Evolutionary conservation across 495 filamentous ascomycete species (phyloP).

Genomic region (Lasiosphaeris hirsuta): DNA sequence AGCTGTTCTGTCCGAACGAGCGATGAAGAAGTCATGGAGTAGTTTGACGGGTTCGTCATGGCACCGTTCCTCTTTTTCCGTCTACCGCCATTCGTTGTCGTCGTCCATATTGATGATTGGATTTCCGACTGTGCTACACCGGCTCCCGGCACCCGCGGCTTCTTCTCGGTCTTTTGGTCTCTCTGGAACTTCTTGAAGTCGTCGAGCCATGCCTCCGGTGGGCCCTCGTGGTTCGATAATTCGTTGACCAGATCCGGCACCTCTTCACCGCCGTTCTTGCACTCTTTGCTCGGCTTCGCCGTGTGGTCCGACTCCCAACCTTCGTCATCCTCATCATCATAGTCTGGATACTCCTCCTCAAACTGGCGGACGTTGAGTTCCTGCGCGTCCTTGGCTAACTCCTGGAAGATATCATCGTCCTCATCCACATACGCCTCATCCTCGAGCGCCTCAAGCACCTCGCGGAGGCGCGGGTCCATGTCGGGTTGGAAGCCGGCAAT

Average conservation of each 20-base stretch:
- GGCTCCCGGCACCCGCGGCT: constrained; percentile 37
- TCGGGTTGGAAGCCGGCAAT: constrained; percentile 93
- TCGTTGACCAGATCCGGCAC: constrained; percentile 48
- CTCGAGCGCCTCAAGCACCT: constrained; percentile 90
- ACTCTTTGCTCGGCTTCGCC: constrained; percentile 61
- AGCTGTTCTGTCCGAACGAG: constrained; percentile 86
- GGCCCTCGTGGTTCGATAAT: constrained; percentile 43
- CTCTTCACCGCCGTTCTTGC: constrained; percentile 41
- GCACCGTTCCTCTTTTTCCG: constrained; percentile 90
- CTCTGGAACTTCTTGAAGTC: constrained; percentile 91
- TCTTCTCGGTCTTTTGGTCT: constrained; percentile 53
- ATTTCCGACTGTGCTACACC: constrained; percentile 54
- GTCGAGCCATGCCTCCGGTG: constrained; percentile 69
- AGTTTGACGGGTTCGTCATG: constrained; percentile 79
- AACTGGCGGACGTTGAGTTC: constrained; percentile 52
- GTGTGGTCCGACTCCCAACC: constrained; percentile 97
- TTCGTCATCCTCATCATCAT: constrained; percentile 54
- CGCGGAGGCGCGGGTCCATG: constrained; percentile 92
- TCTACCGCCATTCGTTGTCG: constrained; percentile 67
- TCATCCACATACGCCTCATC: constrained; percentile 96
- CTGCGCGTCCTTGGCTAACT: constrained; percentile 68
- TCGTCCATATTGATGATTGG: constrained; percentile 75
- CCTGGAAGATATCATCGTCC: constrained; percentile 75
- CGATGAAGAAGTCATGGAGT: constrained; percentile 96
- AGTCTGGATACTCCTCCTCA: constrained; percentile 26